Conservation (phyloP, 1,139 yeast species). For the Casaregolazyma lundiana region DNA sequence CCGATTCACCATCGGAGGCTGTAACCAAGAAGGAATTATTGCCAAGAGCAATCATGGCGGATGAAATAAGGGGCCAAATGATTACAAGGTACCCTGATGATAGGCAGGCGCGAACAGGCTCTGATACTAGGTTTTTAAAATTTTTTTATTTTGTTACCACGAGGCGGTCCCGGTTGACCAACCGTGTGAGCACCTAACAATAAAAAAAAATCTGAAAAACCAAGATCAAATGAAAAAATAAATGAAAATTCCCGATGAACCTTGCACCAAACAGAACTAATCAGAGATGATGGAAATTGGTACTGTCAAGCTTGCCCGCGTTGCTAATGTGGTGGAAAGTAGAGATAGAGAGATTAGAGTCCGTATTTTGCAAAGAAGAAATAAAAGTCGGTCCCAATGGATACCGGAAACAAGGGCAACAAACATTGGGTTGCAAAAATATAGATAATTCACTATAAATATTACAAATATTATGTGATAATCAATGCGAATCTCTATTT, state of each 20-base stretch:
- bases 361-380: neutral
- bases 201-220: neutral
- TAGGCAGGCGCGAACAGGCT: neutral
- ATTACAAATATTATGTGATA: neutral
- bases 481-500: neutral
- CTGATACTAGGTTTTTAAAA: neutral
- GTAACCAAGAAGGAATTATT: neutral
- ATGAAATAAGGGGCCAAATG: neutral
- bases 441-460: neutral
- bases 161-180: too few relatives aligned
- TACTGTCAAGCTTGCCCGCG: neutral
- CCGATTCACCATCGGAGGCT: neutral
- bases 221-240: neutral
- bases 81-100: neutral
- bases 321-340: neutral
- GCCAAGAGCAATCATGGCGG: neutral
- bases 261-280: neutral
- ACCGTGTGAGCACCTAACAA: neutral
- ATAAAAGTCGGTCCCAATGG: neutral
- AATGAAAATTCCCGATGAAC: neutral
- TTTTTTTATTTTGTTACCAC: neutral
- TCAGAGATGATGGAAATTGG: neutral
- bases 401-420: neutral
- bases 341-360: neutral
- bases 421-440: neutral